These are phyloP conservation scores for Cyclanthera cordifolia DNA, from an alignment of 306 rosid genomes.

Conservation along the genomic window DNA sequence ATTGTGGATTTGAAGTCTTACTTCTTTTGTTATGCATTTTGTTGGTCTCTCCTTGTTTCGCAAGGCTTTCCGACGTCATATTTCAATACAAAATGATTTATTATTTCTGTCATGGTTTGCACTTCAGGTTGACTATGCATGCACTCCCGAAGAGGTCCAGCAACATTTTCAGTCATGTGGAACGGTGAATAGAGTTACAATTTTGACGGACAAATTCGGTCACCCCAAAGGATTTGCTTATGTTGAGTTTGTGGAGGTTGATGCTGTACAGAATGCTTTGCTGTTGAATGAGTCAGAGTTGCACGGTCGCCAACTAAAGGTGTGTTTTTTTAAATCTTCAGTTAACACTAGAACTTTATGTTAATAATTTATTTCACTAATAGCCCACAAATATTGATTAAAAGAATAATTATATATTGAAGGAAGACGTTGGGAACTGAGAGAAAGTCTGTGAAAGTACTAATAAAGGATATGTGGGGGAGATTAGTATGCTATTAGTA, in stretches of 20 bases:
- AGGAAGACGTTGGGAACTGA: background rate
- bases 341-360: background rate
- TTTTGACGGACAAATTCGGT: constrained; percentile 97
- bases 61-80: background rate
- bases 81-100: constrained; percentile 1
- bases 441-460: background rate
- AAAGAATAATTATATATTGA: background rate
- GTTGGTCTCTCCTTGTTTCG: background rate
- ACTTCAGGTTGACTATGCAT: constrained; percentile 87
- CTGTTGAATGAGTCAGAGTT: constrained; percentile 86
- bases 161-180: constrained; percentile 99
- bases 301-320: constrained; percentile 99
- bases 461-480: too few relatives aligned
- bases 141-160: constrained; percentile 98
- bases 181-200: constrained; percentile 95
- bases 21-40: background rate
- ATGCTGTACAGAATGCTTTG: constrained; percentile 88
- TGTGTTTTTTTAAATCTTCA: constrained; percentile 17
- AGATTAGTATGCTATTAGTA: too few relatives aligned
- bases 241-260: constrained; percentile 92
- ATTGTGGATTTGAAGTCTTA: background rate
- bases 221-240: constrained; percentile 99
- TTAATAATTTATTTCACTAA: background rate
- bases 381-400: background rate
- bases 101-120: constrained; percentile 3